Base-by-base conservation (phyloP, 192 early-diverging fungal species). In the Spinellus fusiger region DNA sequence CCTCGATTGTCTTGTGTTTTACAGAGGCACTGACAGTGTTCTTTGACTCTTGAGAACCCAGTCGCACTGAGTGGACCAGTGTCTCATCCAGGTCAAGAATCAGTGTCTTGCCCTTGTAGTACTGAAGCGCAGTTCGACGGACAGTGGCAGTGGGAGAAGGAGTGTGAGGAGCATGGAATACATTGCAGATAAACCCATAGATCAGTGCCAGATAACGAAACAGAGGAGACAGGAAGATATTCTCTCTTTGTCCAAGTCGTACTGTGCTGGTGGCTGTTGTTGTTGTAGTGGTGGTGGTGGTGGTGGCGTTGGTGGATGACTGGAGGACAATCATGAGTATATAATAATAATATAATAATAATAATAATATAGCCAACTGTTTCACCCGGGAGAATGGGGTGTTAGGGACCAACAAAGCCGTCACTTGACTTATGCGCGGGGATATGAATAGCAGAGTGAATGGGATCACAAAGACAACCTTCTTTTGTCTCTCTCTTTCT, bases 21-120 rank as follows among this genome's bases (percentile, higher is more conserved):
- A 81, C 61, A 22, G 59, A 60, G 46, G 59, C 48, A 50, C 58
- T 54, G 10, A 62, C 61, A 49, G 32, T 52, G 49, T 85, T 57
- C 8, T 77, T 79, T 54, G 74, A 78, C 48, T 75, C 74, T 31
- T 64, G 84, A 50, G 65, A 84, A 77, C 65, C 65, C 23, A 66
- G 40, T 20, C 65, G 57, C 25, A 66, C 65, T 3, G 89, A 93
- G 73, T 95, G 93, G 44, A 95, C 87, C 54, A 95, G 72, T 0
- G 92, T 94, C 70, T 95, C 88, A 54, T 90, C 88, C 33, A 90
- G 64, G 73, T 90, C 88, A 47, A 90, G 65, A 3, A 89, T 80
- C 53, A 86, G 66, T 5, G 85, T 86, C 67, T 86, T 86, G 61
- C 78, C 74, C 65, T 68, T 69, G 37, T 68, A 73, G 48, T 73